phyloP scores from a whole-genome alignment of 1,284 basidiomycete genomes.

The Melampsora larici-populina region DNA sequence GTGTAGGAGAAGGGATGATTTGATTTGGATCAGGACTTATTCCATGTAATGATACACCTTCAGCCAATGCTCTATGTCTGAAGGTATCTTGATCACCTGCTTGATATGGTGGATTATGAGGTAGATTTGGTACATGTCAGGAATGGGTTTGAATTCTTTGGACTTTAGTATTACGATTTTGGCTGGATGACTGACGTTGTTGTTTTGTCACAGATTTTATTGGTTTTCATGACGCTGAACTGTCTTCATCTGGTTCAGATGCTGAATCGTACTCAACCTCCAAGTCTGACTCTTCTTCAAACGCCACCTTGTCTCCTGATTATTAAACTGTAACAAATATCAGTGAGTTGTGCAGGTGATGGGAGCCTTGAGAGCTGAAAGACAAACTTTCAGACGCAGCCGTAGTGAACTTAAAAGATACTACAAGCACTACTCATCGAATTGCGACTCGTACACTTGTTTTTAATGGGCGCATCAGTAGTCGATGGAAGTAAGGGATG shows the following conservation, averaged over 20 bases:
- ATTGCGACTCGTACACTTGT: conserved; percentile 32
- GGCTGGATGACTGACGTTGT: too few relatives aligned
- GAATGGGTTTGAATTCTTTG: too few relatives aligned
- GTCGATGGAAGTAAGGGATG: neutral
- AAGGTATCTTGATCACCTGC: neutral
- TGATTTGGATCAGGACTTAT: too few relatives aligned
- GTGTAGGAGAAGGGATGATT: neutral
- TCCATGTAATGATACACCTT: neutral
- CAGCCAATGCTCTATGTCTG: neutral
- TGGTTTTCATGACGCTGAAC: neutral
- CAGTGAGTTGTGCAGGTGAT: neutral
- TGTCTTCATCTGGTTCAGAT: conserved; percentile 29
- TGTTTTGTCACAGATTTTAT: neutral
- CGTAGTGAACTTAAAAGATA: neutral
- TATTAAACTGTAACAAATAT: neutral
- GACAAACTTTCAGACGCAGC: neutral
- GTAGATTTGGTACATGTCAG: too few relatives aligned
- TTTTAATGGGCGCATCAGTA: neutral
- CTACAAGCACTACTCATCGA: neutral
- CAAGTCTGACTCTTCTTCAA: conserved; percentile 26
- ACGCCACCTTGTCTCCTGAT: conserved; percentile 1
- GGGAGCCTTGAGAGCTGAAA: neutral
- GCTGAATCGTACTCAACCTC: conserved; percentile 40
- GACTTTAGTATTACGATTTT: too few relatives aligned
- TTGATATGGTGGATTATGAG: too few relatives aligned